phyloP scores from a whole-genome alignment of 805 yeast species.

The Saccharomycopsis capsularis region DNA sequence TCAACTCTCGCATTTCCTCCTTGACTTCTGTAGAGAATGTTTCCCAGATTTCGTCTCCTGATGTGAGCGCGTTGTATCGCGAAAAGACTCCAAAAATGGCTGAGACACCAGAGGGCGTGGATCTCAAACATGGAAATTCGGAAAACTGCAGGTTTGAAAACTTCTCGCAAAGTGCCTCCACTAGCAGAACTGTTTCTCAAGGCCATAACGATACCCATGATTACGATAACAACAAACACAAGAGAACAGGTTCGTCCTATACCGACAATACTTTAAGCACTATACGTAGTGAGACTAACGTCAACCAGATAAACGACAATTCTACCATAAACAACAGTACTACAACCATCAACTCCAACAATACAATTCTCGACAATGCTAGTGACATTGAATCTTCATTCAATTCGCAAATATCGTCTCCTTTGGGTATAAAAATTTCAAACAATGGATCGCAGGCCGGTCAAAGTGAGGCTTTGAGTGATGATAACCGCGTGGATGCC shows the following conservation, averaged over 20 bases:
- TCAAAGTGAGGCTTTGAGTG: too few relatives aligned
- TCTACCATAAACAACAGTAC: conserved; percentile 15
- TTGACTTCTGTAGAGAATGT: conserved; percentile 17
- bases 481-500: background rate
- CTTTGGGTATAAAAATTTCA: too few relatives aligned
- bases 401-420: background rate
- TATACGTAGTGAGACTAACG: background rate
- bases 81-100: conserved; percentile 11
- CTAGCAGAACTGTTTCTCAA: background rate
- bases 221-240: conserved; percentile 1
- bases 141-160: conserved; percentile 1
- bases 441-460: background rate
- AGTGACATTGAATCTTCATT: background rate
- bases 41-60: conserved; percentile 2
- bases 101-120: conserved; percentile 14
- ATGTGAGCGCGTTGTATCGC: background rate
- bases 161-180: background rate
- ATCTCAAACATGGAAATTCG: background rate
- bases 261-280: conserved; percentile 13
- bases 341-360: conserved; percentile 14
- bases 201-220: background rate
- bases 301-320: conserved; percentile 1
- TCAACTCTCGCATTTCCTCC: conserved; percentile 17
- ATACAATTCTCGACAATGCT: background rate
- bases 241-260: conserved; percentile 2